Conservation (phyloP, 2,329 filamentous ascomycete species). For the Penicillium vulpinum region DNA sequence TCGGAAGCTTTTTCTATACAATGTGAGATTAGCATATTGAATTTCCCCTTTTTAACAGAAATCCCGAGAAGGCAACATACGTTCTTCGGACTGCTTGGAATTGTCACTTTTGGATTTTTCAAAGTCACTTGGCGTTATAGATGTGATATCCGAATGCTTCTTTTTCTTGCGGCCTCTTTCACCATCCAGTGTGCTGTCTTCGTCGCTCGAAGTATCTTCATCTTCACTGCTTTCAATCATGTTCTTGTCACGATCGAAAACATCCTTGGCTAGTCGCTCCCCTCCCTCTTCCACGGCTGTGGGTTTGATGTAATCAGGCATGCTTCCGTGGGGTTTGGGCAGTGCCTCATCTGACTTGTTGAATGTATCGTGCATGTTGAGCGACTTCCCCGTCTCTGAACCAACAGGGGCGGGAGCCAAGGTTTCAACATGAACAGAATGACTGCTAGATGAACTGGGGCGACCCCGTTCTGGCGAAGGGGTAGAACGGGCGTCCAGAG, state of each 20-base stretch:
- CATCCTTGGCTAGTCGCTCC: conserved; percentile 67
- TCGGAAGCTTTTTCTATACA: conserved; percentile 10
- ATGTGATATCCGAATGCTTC: conserved; percentile 29
- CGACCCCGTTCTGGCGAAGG: conserved; percentile 26
- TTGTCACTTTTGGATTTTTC: conserved; percentile 40
- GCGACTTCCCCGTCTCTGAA: conserved; percentile 60
- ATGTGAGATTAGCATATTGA: conserved; percentile 2
- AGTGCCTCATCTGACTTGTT: conserved; percentile 71
- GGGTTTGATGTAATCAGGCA: conserved; percentile 65
- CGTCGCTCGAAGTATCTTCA: conserved; percentile 62
- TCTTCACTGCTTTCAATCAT: conserved; percentile 70
- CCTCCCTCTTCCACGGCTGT: conserved; percentile 30
- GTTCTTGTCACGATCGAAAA: conserved; percentile 65
- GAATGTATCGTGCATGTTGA: conserved; percentile 71
- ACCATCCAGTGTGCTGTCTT: conserved; percentile 51
- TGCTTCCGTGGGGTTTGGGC: conserved; percentile 61
- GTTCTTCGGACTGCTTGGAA: conserved; percentile 74
- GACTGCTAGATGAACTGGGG: conserved; percentile 43
- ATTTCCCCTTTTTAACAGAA: neutral
- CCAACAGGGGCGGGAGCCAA: neutral
- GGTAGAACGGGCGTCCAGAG: conserved; percentile 39
- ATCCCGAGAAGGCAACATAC: conserved; percentile 47
- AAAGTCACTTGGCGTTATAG: conserved; percentile 27
- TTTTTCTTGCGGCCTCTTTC: conserved; percentile 30
- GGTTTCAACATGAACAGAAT: conserved; percentile 23